Conservation (phyloP, 495 filamentous ascomycete genomes). For the Penicillium bovifimosum region DNA sequence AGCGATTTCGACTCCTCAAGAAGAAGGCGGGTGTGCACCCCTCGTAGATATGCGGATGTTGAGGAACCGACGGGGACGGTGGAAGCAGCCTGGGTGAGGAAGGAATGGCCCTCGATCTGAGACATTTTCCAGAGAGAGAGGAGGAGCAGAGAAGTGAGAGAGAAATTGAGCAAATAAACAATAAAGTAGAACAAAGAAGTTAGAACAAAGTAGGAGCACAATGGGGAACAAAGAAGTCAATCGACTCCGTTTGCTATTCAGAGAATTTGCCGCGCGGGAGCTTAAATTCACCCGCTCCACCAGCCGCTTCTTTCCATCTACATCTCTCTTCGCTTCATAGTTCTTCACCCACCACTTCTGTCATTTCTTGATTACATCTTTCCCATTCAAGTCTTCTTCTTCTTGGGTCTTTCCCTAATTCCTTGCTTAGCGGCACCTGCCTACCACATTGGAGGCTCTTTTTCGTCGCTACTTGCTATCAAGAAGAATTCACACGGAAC, state of each 20-base stretch:
- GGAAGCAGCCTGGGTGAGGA: constrained; percentile 42
- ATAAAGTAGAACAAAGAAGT: too few species aligned
- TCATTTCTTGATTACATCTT: neutral
- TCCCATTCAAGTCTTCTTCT: neutral
- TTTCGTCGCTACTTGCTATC: neutral
- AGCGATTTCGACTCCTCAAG: constrained; percentile 35
- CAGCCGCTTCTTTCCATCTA: constrained; percentile 7
- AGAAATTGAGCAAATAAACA: too few species aligned
- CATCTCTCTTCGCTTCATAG: neutral
- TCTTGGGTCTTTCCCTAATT: neutral
- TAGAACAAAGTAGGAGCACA: neutral
- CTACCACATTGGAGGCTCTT: neutral
- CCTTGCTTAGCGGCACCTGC: neutral
- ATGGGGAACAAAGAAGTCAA: too few species aligned
- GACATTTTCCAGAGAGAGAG: constrained; percentile 20
- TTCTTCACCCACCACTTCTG: neutral
- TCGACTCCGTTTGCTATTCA: neutral
- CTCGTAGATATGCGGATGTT: constrained; percentile 44
- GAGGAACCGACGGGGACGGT: constrained; percentile 41
- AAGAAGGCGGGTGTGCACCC: constrained; percentile 37
- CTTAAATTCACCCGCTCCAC: constrained; percentile 7
- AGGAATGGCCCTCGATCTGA: constrained; percentile 31
- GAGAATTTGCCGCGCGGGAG: constrained; percentile 7
- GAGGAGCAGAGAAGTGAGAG: neutral
- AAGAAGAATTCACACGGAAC: neutral